phyloP scores from a whole-genome alignment of 345 rosid genomes.

The Salix dunnii region DNA sequence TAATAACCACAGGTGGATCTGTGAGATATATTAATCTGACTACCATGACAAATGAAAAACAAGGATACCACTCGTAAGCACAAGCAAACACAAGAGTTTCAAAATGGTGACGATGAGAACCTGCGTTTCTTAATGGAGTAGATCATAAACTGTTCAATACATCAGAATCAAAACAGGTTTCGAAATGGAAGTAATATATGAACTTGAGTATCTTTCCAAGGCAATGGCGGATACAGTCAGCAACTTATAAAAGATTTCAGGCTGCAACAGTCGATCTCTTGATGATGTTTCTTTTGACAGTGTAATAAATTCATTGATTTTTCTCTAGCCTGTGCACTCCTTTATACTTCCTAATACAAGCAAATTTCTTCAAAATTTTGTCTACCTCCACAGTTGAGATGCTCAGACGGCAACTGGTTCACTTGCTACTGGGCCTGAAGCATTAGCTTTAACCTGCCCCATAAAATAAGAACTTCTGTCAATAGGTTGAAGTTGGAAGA shows the following conservation, averaged over 20 bases:
- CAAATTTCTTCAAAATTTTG: constrained; percentile 39
- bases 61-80: background rate
- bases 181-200: background rate
- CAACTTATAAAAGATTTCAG: background rate
- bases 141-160: background rate
- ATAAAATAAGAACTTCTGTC: constrained; percentile 21
- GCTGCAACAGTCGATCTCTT: background rate
- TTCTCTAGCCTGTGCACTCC: constrained; percentile 5
- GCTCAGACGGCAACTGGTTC: constrained; percentile 62
- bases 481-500: constrained; percentile 23
- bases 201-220: background rate
- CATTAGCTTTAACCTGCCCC: constrained; percentile 49
- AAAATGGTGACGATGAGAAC: background rate
- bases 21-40: background rate
- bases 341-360: constrained; percentile 38
- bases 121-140: background rate
- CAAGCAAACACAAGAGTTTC: background rate
- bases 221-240: background rate
- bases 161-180: background rate
- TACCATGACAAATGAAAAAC: background rate
- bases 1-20: no score
- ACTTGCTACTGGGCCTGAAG: constrained; percentile 47
- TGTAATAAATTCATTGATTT: background rate
- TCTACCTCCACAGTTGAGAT: constrained; percentile 11
- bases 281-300: constrained; percentile 6